phyloP scores from a whole-genome alignment of 2,329 filamentous ascomycete species.

The Talaromyces pinophilus region DNA sequence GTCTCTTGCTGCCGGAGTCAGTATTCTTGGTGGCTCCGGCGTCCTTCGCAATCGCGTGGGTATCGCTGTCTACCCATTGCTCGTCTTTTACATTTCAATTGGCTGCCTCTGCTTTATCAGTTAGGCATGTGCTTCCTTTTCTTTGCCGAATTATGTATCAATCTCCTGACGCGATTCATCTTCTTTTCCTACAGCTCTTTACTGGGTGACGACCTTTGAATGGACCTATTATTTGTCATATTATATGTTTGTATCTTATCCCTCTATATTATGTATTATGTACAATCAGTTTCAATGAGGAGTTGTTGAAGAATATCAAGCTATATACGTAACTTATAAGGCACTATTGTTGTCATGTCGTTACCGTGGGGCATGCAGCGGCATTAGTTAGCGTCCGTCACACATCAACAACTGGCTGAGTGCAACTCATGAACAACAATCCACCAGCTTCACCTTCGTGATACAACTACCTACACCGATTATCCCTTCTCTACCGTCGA shows the following conservation, averaged over 20 bases:
- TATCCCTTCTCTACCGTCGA: background rate
- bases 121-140: constrained; percentile 46
- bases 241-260: constrained; percentile 1
- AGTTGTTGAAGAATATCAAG: background rate
- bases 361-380: constrained; percentile 12
- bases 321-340: background rate
- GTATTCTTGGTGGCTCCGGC: constrained; percentile 91
- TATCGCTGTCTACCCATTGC: constrained; percentile 89
- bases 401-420: constrained; percentile 5
- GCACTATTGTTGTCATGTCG: constrained; percentile 10
- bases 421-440: constrained; percentile 4
- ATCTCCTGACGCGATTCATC: background rate
- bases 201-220: background rate
- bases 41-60: constrained; percentile 93
- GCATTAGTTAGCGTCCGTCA: constrained; percentile 7
- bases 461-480: background rate
- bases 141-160: background rate
- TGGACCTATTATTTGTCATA: background rate
- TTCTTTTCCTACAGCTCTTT: background rate
- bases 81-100: constrained; percentile 91
- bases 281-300: background rate
- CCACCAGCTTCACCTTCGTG: constrained; percentile 2
- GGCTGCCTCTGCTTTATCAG: constrained; percentile 98
- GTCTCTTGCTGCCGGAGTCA: constrained; percentile 93
- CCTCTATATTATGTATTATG: constrained; percentile 10